Conservation (phyloP, 768 basidiomycete genomes). For the Pleurotus cornucopiae region DNA sequence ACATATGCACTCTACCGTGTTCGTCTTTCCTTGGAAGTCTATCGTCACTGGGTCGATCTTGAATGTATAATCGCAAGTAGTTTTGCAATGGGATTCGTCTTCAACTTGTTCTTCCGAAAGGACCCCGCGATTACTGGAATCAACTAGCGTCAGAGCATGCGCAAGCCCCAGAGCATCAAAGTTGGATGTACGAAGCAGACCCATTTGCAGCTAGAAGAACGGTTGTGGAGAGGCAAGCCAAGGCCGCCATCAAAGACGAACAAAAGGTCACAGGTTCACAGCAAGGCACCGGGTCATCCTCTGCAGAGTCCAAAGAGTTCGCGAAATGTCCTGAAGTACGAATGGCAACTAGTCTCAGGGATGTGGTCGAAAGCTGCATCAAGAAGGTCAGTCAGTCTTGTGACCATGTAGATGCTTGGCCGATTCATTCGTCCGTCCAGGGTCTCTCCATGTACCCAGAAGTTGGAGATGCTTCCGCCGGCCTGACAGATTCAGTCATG, state of each 20-base stretch:
- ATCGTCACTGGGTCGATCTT: constrained; percentile 15
- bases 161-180: constrained; percentile 57
- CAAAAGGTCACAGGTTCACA: constrained; percentile 17
- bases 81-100: constrained; percentile 74
- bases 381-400: constrained; percentile 49
- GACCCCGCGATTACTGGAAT: constrained; percentile 86
- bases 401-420: neutral
- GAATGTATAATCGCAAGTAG: constrained; percentile 35
- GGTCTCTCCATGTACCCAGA: constrained; percentile 50
- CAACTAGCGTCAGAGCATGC: constrained; percentile 70
- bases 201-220: constrained; percentile 73
- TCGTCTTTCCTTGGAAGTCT: constrained; percentile 28
- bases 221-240: constrained; percentile 64
- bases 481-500: constrained; percentile 38
- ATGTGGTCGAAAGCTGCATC: constrained; percentile 76
- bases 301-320: constrained; percentile 31
- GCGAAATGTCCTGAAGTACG: constrained; percentile 66
- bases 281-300: constrained; percentile 15
- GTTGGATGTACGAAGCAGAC: constrained; percentile 87
- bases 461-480: constrained; percentile 28
- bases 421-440: constrained; percentile 26
- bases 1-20: constrained; percentile 86
- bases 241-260: constrained; percentile 44
- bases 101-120: constrained; percentile 73
- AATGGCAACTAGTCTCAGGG: constrained; percentile 75